phyloP scores from a whole-genome alignment of 202 grass and related monocot genomes.

The Setaria viridis region DNA sequence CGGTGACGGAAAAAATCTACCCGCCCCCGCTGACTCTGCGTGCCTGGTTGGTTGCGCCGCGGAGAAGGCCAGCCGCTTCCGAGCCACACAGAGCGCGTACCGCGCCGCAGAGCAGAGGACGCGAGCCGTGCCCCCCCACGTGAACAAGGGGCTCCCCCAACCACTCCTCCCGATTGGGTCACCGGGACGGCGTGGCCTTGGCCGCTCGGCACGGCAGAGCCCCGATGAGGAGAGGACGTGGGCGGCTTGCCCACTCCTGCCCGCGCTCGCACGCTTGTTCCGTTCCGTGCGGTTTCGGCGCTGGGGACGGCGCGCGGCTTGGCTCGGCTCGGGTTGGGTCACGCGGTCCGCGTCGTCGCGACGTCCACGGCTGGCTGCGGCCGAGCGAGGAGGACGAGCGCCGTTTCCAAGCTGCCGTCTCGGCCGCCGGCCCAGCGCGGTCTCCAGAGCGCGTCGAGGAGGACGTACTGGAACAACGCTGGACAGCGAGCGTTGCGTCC shows the following conservation, averaged over 20 bases:
- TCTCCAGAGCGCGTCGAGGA: neutral
- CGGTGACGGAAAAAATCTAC: neutral
- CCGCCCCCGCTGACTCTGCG: slow-evolving; percentile 35
- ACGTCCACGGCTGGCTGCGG: neutral
- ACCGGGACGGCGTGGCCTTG: no score
- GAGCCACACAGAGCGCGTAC: no score
- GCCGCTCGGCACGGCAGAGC: no score
- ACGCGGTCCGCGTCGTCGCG: neutral
- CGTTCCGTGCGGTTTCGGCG: slow-evolving; percentile 18
- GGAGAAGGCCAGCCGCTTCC: neutral
- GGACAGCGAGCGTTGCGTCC: neutral
- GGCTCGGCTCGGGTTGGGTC: neutral
- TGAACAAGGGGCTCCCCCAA: neutral
- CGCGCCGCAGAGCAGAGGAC: no score
- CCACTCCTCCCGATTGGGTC: neutral
- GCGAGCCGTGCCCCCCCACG: neutral
- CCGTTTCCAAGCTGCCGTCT: neutral
- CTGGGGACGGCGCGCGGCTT: neutral
- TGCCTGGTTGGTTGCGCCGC: neutral
- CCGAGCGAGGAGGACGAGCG: neutral
- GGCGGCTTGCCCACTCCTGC: neutral
- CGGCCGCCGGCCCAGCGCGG: neutral
- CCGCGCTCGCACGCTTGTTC: neutral
- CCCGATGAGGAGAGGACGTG: no score
- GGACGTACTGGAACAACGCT: no score